A percentile compares a stretch with the other conserved stretches of the same genome.
Evolutionary conservation across 768 basidiomycete species (phyloP).

Genomic region (Podaxis sp.): DNA sequence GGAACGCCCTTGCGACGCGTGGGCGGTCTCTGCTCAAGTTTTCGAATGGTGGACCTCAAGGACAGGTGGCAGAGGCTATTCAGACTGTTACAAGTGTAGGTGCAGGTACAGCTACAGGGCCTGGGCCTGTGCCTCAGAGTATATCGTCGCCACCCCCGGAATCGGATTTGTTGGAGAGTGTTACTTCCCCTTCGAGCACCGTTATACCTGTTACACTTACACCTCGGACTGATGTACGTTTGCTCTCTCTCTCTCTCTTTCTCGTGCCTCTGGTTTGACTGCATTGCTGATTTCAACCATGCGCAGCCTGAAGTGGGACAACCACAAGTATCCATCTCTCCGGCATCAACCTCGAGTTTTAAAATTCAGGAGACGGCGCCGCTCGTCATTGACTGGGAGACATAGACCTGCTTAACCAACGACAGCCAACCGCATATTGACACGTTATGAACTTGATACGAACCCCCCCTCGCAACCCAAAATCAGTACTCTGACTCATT

Average conservation of each 20-base stretch:
- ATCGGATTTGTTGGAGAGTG: not conserved
- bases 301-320: not conserved
- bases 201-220: not conserved
- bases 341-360: slow-evolving; percentile 13
- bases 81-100: too few relatives aligned
- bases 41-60: not conserved
- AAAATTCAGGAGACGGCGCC: slow-evolving; percentile 20
- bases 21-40: slow-evolving; percentile 2
- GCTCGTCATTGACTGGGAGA: slow-evolving; percentile 16
- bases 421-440: not conserved
- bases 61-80: not conserved
- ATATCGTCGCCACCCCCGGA: not conserved
- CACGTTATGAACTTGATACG: not conserved
- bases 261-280: not conserved
- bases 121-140: too few relatives aligned
- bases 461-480: not conserved
- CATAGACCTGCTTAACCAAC: not conserved
- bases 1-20: not conserved
- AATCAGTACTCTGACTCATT: not conserved
- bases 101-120: not conserved
- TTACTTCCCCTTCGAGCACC: not conserved
- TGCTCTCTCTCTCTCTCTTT: too few relatives aligned
- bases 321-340: not conserved
- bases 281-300: not conserved
- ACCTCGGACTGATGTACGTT: not conserved